Evolutionary conservation across 129 eudicot genomes (phyloP).

Genomic region (Tagetes erecta): DNA sequence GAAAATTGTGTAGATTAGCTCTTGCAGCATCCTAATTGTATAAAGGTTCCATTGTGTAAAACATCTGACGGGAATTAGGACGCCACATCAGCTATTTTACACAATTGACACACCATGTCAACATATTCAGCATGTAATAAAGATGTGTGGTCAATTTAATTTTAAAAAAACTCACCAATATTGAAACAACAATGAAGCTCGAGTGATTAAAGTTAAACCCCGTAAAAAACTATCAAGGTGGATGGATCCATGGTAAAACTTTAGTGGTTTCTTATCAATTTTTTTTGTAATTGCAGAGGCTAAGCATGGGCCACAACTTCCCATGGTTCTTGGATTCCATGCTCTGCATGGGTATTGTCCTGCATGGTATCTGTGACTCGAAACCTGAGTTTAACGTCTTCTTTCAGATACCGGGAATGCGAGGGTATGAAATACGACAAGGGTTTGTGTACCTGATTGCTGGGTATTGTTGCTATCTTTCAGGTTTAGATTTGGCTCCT

Average conservation of each 20-base stretch:
- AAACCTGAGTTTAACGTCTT: slow-evolving; percentile 80
- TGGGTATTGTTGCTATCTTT: slow-evolving; percentile 69
- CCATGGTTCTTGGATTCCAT: slow-evolving; percentile 85
- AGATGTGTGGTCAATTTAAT: neutral
- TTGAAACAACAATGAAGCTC: neutral
- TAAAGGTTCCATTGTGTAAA: neutral
- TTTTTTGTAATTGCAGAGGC: slow-evolving; percentile 59
- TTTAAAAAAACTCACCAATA: neutral
- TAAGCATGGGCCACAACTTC: slow-evolving; percentile 60
- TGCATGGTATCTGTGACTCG: slow-evolving; percentile 77
- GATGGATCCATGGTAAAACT: neutral
- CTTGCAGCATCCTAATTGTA: neutral
- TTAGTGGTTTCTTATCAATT: slow-evolving; percentile 16
- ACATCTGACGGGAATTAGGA: neutral
- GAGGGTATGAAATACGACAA: slow-evolving; percentile 54
- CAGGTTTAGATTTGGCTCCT: slow-evolving; percentile 82
- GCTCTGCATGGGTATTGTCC: slow-evolving; percentile 72
- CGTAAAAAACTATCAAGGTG: too few relatives aligned
- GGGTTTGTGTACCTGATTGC: slow-evolving; percentile 78
- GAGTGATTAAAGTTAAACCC: neutral
- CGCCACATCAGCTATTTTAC: neutral
- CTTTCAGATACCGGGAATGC: slow-evolving; percentile 57
- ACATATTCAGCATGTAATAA: neutral
- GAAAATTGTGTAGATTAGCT: neutral
- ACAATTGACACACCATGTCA: neutral